Evolutionary conservation across 2,329 filamentous ascomycete genomes (phyloP).

Genomic region (Ascochyta viciae-villosae): DNA sequence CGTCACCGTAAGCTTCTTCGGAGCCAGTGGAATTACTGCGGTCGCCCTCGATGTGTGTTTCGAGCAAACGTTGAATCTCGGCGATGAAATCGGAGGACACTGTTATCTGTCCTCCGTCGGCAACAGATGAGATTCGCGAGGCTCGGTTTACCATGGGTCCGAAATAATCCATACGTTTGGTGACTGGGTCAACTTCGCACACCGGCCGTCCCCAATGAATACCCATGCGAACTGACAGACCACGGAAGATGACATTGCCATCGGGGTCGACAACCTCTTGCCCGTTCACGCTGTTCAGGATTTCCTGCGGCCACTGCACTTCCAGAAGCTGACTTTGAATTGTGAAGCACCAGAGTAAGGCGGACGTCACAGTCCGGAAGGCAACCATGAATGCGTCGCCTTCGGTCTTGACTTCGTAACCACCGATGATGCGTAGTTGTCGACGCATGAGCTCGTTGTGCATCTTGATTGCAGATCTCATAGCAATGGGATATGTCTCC

Average conservation of each 20-base stretch:
- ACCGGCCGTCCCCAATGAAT: constrained; percentile 95
- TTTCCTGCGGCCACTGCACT: constrained; percentile 91
- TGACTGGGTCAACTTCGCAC: constrained; percentile 94
- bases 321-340: constrained; percentile 89
- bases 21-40: constrained; percentile 71
- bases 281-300: constrained; percentile 84
- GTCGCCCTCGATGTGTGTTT: constrained; percentile 87
- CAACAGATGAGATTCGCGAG: constrained; percentile 89
- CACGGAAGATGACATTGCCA: constrained; percentile 88
- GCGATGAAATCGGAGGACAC: constrained; percentile 97
- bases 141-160: constrained; percentile 99
- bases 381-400: constrained; percentile 99
- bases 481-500: constrained; percentile 93
- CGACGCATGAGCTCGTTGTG: constrained; percentile 97
- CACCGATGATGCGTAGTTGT: constrained; percentile 89
- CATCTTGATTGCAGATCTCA: constrained; percentile 95
- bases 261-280: constrained; percentile 84
- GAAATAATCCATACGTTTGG: constrained; percentile 98
- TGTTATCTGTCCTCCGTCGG: constrained; percentile 95
- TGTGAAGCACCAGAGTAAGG: constrained; percentile 93
- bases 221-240: constrained; percentile 95
- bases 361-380: constrained; percentile 93
- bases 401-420: constrained; percentile 99
- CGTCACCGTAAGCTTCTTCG: constrained; percentile 78
- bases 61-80: constrained; percentile 89